phyloP scores from a whole-genome alignment of 169 alveolate genomes.

The Sarcocystis neurona region DNA sequence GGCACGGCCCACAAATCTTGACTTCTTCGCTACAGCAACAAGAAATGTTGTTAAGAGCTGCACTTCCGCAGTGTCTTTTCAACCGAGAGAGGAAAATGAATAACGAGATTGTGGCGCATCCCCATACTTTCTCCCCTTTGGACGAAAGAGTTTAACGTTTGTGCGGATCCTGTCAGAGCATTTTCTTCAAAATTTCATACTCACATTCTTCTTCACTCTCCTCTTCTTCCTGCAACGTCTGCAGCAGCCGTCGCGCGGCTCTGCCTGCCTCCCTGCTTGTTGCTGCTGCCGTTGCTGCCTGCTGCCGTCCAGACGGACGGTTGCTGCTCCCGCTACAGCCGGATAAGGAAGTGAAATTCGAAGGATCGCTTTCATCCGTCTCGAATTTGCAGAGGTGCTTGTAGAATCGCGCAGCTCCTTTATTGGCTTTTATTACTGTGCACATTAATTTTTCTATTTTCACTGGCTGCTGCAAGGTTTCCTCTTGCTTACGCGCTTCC shows the following conservation, averaged over 20 bases:
- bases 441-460: slow-evolving; percentile 12
- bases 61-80: too few relatives aligned
- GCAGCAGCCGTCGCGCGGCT: slow-evolving; percentile 15
- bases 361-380: slow-evolving; percentile 23
- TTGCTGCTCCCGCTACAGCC: too few relatives aligned
- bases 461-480: not conserved
- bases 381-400: slow-evolving; percentile 8
- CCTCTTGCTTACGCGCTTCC: not conserved
- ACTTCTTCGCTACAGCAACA: too few relatives aligned
- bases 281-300: not conserved
- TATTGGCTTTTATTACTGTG: not conserved
- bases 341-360: too few relatives aligned
- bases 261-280: not conserved
- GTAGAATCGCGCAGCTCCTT: slow-evolving; percentile 13
- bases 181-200: slow-evolving; percentile 23
- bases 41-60: too few relatives aligned
- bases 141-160: not conserved
- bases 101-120: too few relatives aligned
- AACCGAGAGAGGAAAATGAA: too few relatives aligned
- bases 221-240: slow-evolving; percentile 6
- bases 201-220: slow-evolving; percentile 21
- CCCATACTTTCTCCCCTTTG: not conserved
- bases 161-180: not conserved
- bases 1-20: too few relatives aligned
- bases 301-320: not conserved